A percentile compares a stretch with the other conserved stretches of the same genome.
These are phyloP conservation scores for Rhizopus stolonifer DNA, from an alignment of 371 early-diverging fungal species.

Conservation along the genomic window DNA sequence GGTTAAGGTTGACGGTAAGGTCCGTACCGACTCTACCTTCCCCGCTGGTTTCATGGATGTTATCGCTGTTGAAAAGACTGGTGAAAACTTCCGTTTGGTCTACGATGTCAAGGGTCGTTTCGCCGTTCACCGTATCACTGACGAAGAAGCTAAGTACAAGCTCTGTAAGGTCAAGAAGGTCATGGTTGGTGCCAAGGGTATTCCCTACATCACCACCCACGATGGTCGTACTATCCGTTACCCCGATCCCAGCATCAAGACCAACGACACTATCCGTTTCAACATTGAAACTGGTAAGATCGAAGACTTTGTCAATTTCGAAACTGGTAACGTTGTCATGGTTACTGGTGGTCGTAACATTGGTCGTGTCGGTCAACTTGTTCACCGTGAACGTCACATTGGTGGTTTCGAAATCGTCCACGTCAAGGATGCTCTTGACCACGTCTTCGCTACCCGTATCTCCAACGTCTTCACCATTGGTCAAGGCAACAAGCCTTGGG, in stretches of 20 bases:
- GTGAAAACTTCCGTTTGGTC: conserved; percentile 99
- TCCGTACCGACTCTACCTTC: conserved; percentile 97
- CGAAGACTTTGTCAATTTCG: conserved; percentile 93
- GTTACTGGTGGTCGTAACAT: conserved; percentile 99
- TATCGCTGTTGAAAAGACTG: conserved; percentile 98
- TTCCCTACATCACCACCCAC: conserved; percentile 98
- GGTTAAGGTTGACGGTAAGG: conserved; percentile 99
- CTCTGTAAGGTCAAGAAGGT: conserved; percentile 98
- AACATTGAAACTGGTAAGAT: conserved; percentile 95
- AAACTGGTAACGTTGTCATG: conserved; percentile 94
- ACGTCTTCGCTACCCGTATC: conserved; percentile 88
- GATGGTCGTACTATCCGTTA: conserved; percentile 99
- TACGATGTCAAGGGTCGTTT: conserved; percentile 99
- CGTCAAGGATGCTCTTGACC: conserved; percentile 89
- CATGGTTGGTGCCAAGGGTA: conserved; percentile 90
- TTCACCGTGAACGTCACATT: conserved; percentile 95
- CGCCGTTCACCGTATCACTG: conserved; percentile 98
- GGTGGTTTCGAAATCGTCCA: conserved; percentile 97
- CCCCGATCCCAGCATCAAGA: conserved; percentile 98
- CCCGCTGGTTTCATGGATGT: conserved; percentile 99
- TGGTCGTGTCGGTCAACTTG: conserved; percentile 99
- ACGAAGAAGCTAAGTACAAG: conserved; percentile 99
- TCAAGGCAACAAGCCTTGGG: conserved; percentile 68
- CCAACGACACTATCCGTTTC: conserved; percentile 98
- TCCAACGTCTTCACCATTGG: conserved; percentile 96